Evolutionary conservation across 768 basidiomycete genomes (phyloP).

Genomic region (Hygrophorus russula): DNA sequence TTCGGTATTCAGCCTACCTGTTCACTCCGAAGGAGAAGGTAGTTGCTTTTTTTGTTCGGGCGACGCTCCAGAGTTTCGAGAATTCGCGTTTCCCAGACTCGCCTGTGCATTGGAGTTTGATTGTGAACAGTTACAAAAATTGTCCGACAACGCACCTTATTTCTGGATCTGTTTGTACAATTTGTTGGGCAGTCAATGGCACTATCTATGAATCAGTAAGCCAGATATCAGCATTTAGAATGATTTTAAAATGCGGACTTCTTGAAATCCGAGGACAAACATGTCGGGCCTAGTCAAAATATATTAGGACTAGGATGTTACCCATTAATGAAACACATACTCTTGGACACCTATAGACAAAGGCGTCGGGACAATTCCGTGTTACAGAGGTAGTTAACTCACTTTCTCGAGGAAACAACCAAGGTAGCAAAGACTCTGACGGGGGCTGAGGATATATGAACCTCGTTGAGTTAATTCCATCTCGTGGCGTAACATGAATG

Average conservation of each 20-base stretch:
- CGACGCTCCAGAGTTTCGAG: slow-evolving; percentile 67
- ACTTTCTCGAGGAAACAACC: slow-evolving; percentile 85
- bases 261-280: slow-evolving; percentile 87
- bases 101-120: slow-evolving; percentile 32
- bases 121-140: neutral
- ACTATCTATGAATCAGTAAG: slow-evolving; percentile 43
- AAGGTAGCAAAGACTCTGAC: slow-evolving; percentile 74
- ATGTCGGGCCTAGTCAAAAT: slow-evolving; percentile 63
- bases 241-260: slow-evolving; percentile 19
- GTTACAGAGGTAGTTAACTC: slow-evolving; percentile 17
- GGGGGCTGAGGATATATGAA: slow-evolving; percentile 36
- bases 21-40: slow-evolving; percentile 84
- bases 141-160: slow-evolving; percentile 44
- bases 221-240: neutral
- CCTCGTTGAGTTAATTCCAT: neutral
- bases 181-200: slow-evolving; percentile 94
- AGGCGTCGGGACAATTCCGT: neutral
- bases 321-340: slow-evolving; percentile 22
- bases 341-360: slow-evolving; percentile 26
- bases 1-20: slow-evolving; percentile 41
- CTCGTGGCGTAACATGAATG: neutral
- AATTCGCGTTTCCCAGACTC: slow-evolving; percentile 78
- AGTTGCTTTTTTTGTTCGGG: slow-evolving; percentile 56
- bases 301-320: neutral
- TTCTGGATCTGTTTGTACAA: slow-evolving; percentile 91